These are phyloP conservation scores for Aspergillus novofumigatus DNA, from an alignment of 2,329 filamentous ascomycete genomes.

Conservation along the genomic window DNA sequence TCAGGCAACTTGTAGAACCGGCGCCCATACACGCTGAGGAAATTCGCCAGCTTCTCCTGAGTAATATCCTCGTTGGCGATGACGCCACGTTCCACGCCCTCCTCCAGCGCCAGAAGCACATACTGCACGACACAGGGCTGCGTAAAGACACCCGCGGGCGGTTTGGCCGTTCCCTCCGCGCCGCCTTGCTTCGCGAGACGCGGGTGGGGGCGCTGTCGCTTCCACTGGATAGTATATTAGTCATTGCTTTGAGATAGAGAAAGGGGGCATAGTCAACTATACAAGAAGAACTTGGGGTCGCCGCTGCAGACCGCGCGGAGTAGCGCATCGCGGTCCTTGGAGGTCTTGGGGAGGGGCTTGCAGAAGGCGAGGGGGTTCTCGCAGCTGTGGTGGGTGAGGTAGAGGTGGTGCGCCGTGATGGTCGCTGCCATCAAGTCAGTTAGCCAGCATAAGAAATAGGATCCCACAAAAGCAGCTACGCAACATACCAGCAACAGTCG, in stretches of 20 bases:
- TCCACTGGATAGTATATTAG: conserved; percentile 27
- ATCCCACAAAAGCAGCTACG: too few species aligned
- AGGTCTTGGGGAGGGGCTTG: conserved; percentile 70
- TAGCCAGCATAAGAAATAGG: too few species aligned
- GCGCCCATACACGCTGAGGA: background rate
- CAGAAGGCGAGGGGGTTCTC: conserved; percentile 73
- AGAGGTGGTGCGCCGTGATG: conserved; percentile 84
- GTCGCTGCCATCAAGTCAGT: too few species aligned
- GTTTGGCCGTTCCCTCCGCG: conserved; percentile 29
- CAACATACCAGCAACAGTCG: conserved; percentile 61
- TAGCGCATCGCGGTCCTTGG: conserved; percentile 68
- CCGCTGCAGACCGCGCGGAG: conserved; percentile 57
- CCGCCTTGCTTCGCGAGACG: conserved; percentile 52
- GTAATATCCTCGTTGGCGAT: background rate
- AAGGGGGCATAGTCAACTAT: too few species aligned
- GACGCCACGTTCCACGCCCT: background rate
- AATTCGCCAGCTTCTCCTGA: background rate
- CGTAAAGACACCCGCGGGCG: conserved; percentile 59
- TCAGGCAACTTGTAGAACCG: background rate
- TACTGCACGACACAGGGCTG: conserved; percentile 40
- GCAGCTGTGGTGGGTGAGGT: conserved; percentile 71
- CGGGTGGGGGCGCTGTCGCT: conserved; percentile 67
- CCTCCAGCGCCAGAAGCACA: background rate
- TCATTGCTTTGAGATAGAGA: too few species aligned
- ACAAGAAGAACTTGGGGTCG: conserved; percentile 61